Evolutionary conservation across 202 grass and related monocot species (phyloP), one percentile per base, ranked within the genome.

Genomic region (Setaria italica): DNA sequence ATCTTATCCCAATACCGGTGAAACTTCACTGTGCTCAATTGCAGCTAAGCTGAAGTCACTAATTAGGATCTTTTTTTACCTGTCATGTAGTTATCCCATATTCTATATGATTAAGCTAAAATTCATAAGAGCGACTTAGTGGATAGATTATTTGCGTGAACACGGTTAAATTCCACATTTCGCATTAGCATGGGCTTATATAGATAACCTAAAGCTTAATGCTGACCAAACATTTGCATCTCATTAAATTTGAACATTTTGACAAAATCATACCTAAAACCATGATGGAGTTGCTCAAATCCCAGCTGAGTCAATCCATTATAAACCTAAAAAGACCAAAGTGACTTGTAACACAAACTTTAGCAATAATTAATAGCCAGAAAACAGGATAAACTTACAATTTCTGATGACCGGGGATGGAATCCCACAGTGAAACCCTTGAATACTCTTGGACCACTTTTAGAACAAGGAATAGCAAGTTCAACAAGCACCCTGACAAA

Each of bases 381-480:
- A 79, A 67, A 80, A 43, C 53, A 30, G 48, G 55, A 57, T 1
- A 65, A 85, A 51, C 83, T 88, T 92, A 95, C 93, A 87, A 99
- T 77, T 91, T 99, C 93, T 65, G 88, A 92, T 77, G 96, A 92
- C 5, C 90, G 81, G 48, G 96, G 93, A 79, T 99, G 83, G 72
- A 99, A 99, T 48, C 96, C 96, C 62, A 99, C 55, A 50, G 88
- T 95, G 73, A 99, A 99, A 86, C 96, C 96, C 82, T 92, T 86
- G 79, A 94, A 95, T 68, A 95, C 84, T 66, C 87, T 89, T 42
- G 91, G 85, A 51, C 96, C 93, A 82, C 54, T 91, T 89, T 92
- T 90, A 76, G 81, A 35, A 70, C 96, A 99, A 78, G 56, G 86
- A 54, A 99, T 92, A 76, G 96, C 91, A 78, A 99, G 91, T 79